Evolutionary conservation across 495 filamentous ascomycete genomes (phyloP), one percentile per base, ranked within the genome.

Genomic region (Aspergillus bertholletiae): DNA sequence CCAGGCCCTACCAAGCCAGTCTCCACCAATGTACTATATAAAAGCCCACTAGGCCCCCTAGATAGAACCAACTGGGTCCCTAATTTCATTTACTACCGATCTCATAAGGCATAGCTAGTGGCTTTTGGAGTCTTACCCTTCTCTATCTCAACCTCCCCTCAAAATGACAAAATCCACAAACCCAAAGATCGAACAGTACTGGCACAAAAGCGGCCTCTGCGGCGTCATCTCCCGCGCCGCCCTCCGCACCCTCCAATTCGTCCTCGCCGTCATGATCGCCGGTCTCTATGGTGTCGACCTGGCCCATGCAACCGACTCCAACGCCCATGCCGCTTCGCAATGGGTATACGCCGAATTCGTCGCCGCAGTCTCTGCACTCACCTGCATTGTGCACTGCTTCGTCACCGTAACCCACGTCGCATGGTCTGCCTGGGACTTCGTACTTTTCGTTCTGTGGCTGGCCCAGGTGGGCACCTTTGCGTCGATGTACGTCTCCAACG

Each of bases 341-440:
- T 91, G 87, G 88, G 70, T 84, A 43, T 92, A 84, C 66, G 88
- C 88, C 7, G 80, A 80, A 49, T 77, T 86, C 0, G 78, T 85
- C 24, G 85, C 74, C 28, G 75, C 66, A 1, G 67, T 89, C 23
- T 77, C 76, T 21, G 83, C 82, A 20, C 41, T 89, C 39, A 84
- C 83, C 0, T 67, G 74, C 22, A 26, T 88, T 24, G 64, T 89
- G 49, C 87, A 83, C 68, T 67, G 75, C 46, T 60, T 87, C 22
- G 83, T 84, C 1, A 77, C 74, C 50, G 56, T 88, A 50, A 77
- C 82, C 48, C 76, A 78, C 37, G 81, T 65, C 32, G 66, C 62
- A 39, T 74, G 64, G 41, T 87, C 83, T 65, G 70, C 68, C n/a
- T 87, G 85, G 85, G 88, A 87, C 62, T 59, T 70, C 15, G 60